Percentiles rank a stretch among this genome's conserved stretches.
These are phyloP conservation scores for Aureoboletus auriporus DNA, from an alignment of 768 basidiomycete genomes.

Conservation along the genomic window DNA sequence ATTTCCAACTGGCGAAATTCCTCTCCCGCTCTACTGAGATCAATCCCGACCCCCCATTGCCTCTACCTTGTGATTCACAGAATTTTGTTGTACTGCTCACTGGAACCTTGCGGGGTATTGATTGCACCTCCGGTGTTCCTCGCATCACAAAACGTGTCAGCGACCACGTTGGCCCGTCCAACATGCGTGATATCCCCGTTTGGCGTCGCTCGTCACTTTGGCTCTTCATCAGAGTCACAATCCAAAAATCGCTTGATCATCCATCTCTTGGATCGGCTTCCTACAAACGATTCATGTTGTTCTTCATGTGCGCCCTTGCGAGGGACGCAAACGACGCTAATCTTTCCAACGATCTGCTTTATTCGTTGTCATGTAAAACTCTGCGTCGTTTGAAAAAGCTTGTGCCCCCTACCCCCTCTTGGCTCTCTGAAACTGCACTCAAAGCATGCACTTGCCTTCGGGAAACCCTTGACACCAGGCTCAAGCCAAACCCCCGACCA, in stretches of 20 bases:
- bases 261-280: conserved; percentile 6
- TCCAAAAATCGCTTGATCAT: conserved; percentile 23
- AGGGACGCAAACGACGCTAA: conserved; percentile 8
- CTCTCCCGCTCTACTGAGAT: conserved; percentile 14
- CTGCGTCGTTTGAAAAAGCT: conserved; percentile 15
- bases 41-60: not conserved
- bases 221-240: conserved; percentile 28
- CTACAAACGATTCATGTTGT: conserved; percentile 48
- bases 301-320: conserved; percentile 30
- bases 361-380: conserved; percentile 20
- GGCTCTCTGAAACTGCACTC: conserved; percentile 36
- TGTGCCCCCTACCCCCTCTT: conserved; percentile 17
- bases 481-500: conserved; percentile 6
- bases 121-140: conserved; percentile 4
- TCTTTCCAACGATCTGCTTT: conserved; percentile 20
- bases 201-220: conserved; percentile 33
- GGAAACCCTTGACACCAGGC: conserved; percentile 1
- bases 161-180: too few relatives aligned
- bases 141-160: conserved; percentile 24
- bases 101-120: conserved; percentile 18
- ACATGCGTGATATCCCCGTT: too few relatives aligned
- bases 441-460: conserved; percentile 21
- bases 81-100: conserved; percentile 24
- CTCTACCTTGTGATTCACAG: conserved; percentile 2
- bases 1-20: conserved; percentile 14